Evolutionary conservation across 2,329 filamentous ascomycete species (phyloP).

Genomic region (Neofusicoccum umdonicola): DNA sequence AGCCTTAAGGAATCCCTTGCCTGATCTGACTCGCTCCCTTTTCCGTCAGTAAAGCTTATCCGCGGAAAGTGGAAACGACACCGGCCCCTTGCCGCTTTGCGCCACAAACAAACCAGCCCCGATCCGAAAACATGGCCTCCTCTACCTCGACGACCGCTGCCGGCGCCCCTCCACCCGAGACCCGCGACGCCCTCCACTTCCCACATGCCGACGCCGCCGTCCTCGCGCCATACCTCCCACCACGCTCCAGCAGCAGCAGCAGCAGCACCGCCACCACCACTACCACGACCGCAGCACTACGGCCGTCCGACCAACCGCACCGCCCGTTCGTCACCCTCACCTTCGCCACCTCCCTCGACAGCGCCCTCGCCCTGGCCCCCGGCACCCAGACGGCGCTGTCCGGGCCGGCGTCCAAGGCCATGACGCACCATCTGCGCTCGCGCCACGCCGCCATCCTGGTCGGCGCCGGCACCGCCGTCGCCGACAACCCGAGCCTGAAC

Average conservation of each 20-base stretch:
- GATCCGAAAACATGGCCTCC: not conserved
- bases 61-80: too few relatives aligned
- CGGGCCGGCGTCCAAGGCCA: conserved; percentile 77
- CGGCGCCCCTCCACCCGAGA: conserved; percentile 3
- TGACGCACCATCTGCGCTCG: conserved; percentile 88
- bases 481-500: conserved; percentile 83
- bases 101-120: too few relatives aligned
- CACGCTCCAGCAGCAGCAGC: conserved; percentile 14
- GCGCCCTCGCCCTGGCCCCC: conserved; percentile 70
- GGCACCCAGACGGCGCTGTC: conserved; percentile 82
- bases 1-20: conserved; percentile 4
- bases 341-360: conserved; percentile 88
- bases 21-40: not conserved
- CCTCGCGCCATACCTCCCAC: conserved; percentile 52
- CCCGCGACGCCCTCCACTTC: conserved; percentile 36
- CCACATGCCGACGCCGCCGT: conserved; percentile 45
- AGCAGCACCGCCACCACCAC: not conserved
- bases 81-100: too few relatives aligned
- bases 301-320: conserved; percentile 18
- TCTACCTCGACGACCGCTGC: not conserved
- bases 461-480: conserved; percentile 77
- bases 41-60: not conserved
- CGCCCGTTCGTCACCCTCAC: conserved; percentile 66
- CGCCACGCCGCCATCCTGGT: conserved; percentile 81
- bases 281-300: conserved; percentile 17